Evolutionary conservation across 345 rosid genomes (phyloP).

Genomic region (Ceriops zippeliana): DNA sequence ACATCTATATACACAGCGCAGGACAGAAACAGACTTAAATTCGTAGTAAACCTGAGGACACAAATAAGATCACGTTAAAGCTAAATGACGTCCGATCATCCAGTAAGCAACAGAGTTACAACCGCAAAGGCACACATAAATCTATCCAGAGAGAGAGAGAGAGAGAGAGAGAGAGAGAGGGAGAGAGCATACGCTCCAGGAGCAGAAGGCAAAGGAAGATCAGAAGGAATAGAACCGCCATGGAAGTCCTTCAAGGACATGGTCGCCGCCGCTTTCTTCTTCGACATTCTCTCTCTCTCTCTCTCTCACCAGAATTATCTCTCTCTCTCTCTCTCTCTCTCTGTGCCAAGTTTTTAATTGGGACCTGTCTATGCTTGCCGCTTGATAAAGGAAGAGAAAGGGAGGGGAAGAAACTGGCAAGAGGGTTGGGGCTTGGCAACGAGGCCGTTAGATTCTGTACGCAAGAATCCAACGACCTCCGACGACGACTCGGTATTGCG

Average conservation of each 20-base stretch:
- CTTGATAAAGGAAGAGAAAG: not conserved
- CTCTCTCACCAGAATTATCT: not conserved
- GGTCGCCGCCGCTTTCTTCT: constrained; percentile 27
- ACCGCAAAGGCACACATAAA: not conserved
- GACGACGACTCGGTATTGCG: too few relatives aligned
- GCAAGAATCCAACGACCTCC: too few relatives aligned
- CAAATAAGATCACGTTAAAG: too few relatives aligned
- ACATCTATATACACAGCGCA: too few relatives aligned
- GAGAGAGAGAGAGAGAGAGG: not conserved
- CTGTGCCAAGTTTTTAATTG: not conserved
- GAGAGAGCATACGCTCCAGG: constrained; percentile 21
- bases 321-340: not conserved
- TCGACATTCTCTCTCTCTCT: constrained; percentile 17
- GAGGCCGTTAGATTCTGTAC: too few relatives aligned
- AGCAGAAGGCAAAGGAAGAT: constrained; percentile 31
- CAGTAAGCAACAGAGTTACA: too few relatives aligned
- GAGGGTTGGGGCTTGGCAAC: not conserved
- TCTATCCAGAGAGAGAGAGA: not conserved
- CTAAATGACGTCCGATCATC: too few relatives aligned
- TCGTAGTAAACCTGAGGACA: too few relatives aligned
- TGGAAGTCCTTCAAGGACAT: constrained; percentile 35
- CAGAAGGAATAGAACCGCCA: constrained; percentile 31
- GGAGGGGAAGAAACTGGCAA: not conserved
- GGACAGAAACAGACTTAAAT: too few relatives aligned
- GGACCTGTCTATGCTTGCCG: too few relatives aligned